Conservation (phyloP, 2,329 filamentous ascomycete species). For the Xylariaceae sp. region DNA sequence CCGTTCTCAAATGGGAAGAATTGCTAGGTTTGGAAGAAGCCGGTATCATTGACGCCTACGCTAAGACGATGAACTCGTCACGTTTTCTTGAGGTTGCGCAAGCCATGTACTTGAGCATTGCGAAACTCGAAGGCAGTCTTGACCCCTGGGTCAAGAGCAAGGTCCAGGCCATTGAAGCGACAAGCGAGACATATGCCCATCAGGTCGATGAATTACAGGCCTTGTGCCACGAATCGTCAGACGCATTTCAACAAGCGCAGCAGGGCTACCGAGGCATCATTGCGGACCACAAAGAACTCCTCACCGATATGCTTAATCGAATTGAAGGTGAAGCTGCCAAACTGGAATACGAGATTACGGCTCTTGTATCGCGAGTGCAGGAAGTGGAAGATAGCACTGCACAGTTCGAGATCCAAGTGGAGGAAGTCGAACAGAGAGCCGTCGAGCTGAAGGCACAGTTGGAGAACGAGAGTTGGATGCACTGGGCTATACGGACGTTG, state of each 20-base stretch:
- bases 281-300: conserved; percentile 59
- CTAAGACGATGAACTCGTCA: conserved; percentile 14
- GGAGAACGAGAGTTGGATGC: conserved; percentile 58
- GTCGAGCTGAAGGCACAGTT: conserved; percentile 58
- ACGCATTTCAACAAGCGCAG: conserved; percentile 63
- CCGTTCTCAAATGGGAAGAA: conserved; percentile 62
- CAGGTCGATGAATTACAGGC: conserved; percentile 62
- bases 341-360: conserved; percentile 85
- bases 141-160: conserved; percentile 58
- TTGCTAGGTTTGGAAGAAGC: conserved; percentile 42
- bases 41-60: conserved; percentile 28
- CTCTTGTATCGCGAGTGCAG: conserved; percentile 71
- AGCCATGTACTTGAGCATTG: conserved; percentile 49
- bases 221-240: conserved; percentile 64
- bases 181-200: conserved; percentile 57
- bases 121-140: conserved; percentile 47
- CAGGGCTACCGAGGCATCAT: conserved; percentile 65
- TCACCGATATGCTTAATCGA: conserved; percentile 69
- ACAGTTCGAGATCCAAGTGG: conserved; percentile 74
- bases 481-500: conserved; percentile 58
- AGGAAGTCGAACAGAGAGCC: conserved; percentile 61
- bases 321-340: conserved; percentile 77
- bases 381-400: conserved; percentile 80
- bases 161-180: conserved; percentile 48
- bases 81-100: conserved; percentile 49